These are phyloP conservation scores for Hemisphaericaspora subhashii DNA, from an alignment of 1,139 yeast genomes.

Conservation along the genomic window DNA sequence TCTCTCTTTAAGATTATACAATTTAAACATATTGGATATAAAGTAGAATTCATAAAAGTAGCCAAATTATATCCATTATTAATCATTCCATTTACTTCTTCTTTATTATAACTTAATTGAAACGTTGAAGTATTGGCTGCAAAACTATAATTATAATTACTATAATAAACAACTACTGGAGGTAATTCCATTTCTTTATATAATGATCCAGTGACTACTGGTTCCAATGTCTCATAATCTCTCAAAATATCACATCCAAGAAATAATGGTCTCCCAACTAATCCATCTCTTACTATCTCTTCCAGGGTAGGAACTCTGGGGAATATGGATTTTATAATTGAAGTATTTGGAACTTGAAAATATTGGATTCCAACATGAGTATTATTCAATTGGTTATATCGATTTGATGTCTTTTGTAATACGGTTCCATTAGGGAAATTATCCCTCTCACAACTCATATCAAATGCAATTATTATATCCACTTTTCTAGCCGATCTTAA, in stretches of 20 bases:
- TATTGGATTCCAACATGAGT: conserved; percentile 17
- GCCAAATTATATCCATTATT: conserved; percentile 55
- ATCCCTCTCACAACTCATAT: conserved; percentile 37
- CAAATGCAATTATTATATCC: conserved; percentile 38
- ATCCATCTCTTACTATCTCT: conserved; percentile 25
- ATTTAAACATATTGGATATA: conserved; percentile 53
- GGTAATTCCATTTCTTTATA: conserved; percentile 30
- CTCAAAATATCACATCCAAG: conserved; percentile 53
- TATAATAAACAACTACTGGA: conserved; percentile 55
- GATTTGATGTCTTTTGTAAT: conserved; percentile 17
- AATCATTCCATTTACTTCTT: conserved; percentile 46
- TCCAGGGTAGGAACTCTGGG: conserved; percentile 40
- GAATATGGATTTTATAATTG: conserved; percentile 22
- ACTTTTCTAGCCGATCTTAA: conserved; percentile 28
- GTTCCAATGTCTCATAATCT: conserved; percentile 26
- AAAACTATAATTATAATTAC: conserved; percentile 43
- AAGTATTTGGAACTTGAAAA: conserved; percentile 12
- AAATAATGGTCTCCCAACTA: conserved; percentile 45
- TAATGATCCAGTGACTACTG: not conserved
- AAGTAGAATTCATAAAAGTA: conserved; percentile 42
- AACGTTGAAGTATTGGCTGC: conserved; percentile 61
- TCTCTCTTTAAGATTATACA: conserved; percentile 61
- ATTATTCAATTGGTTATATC: conserved; percentile 23
- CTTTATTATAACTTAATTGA: conserved; percentile 46
- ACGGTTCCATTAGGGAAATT: conserved; percentile 44